These are phyloP conservation scores for Triticum timopheevii DNA, from an alignment of 176 grass and related monocot species.

Conservation along the genomic window DNA sequence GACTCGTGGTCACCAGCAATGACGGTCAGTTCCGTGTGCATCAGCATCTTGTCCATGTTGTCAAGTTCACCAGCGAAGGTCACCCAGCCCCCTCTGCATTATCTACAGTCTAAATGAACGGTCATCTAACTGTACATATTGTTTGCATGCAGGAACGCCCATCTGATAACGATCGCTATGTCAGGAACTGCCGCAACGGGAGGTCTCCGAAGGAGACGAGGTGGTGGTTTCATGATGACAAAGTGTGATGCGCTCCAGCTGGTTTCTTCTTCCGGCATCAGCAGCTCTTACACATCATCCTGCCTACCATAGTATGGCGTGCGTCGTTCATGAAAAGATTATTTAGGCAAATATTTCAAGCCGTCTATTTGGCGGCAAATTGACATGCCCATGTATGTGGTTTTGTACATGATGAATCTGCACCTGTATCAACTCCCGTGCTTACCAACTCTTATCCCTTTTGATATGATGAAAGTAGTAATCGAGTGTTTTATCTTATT, in stretches of 20 bases:
- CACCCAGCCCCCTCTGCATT: slow-evolving; percentile 9
- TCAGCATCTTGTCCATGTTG: slow-evolving; percentile 90
- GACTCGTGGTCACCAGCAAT: slow-evolving; percentile 92
- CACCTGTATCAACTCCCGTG: neutral
- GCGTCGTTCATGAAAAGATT: slow-evolving; percentile 29
- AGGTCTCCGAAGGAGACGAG: slow-evolving; percentile 84
- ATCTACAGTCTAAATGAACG: neutral
- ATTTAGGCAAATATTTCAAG: slow-evolving; percentile 43
- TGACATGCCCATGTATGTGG: slow-evolving; percentile 28
- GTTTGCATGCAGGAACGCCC: slow-evolving; percentile 77
- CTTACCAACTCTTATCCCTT: slow-evolving; percentile 4
- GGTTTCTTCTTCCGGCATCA: neutral
- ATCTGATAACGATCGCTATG: slow-evolving; percentile 84
- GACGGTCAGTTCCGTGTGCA: slow-evolving; percentile 87
- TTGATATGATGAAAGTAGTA: slow-evolving; percentile 31
- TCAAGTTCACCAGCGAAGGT: slow-evolving; percentile 90
- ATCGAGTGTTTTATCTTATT: neutral
- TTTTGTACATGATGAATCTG: slow-evolving; percentile 56
- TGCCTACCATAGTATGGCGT: slow-evolving; percentile 10
- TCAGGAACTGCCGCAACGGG: slow-evolving; percentile 77
- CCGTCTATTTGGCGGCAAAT: slow-evolving; percentile 28
- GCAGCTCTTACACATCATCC: slow-evolving; percentile 16
- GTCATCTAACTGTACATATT: neutral
- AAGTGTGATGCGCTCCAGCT: slow-evolving; percentile 41
- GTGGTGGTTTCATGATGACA: slow-evolving; percentile 95